Percentiles rank a stretch among this genome's conserved stretches.
phyloP scores from a whole-genome alignment of 306 rosid genomes.

The Vigna hirtella region DNA sequence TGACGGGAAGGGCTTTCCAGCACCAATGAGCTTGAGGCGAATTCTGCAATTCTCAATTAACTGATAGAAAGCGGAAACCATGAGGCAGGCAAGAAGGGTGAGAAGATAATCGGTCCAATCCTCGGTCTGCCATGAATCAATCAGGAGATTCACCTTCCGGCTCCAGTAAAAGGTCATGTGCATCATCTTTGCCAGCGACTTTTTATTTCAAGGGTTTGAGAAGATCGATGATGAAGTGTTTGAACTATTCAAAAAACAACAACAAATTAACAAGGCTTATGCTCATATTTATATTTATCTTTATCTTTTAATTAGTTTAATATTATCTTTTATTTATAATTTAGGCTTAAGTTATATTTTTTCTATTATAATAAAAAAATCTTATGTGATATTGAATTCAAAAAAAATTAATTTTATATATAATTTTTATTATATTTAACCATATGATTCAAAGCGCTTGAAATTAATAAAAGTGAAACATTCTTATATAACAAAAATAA shows the following conservation, averaged over 20 bases:
- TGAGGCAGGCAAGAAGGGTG: slow-evolving; percentile 68
- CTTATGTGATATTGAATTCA: too few species aligned
- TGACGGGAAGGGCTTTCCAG: slow-evolving; percentile 40
- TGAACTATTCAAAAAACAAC: not conserved
- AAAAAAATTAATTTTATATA: too few species aligned
- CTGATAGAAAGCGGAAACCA: slow-evolving; percentile 78
- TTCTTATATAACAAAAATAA: too few species aligned
- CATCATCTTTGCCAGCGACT: slow-evolving; percentile 69
- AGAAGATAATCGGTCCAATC: slow-evolving; percentile 69
- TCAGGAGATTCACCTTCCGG: slow-evolving; percentile 66
- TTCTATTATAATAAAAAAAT: too few species aligned
- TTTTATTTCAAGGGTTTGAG: not conserved
- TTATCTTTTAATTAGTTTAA: too few species aligned
- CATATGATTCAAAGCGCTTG: too few species aligned
- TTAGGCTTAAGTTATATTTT: too few species aligned
- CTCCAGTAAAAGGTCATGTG: slow-evolving; percentile 99
- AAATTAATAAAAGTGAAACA: too few species aligned
- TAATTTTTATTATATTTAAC: too few species aligned
- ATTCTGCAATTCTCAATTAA: slow-evolving; percentile 74
- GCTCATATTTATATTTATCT: too few species aligned
- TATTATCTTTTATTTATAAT: too few species aligned
- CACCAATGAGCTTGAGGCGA: slow-evolving; percentile 57
- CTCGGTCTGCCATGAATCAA: slow-evolving; percentile 77
- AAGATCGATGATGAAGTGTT: not conserved
- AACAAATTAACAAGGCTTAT: not conserved